These are phyloP conservation scores for Salix udensis DNA, from an alignment of 345 rosid genomes.

Conservation along the genomic window DNA sequence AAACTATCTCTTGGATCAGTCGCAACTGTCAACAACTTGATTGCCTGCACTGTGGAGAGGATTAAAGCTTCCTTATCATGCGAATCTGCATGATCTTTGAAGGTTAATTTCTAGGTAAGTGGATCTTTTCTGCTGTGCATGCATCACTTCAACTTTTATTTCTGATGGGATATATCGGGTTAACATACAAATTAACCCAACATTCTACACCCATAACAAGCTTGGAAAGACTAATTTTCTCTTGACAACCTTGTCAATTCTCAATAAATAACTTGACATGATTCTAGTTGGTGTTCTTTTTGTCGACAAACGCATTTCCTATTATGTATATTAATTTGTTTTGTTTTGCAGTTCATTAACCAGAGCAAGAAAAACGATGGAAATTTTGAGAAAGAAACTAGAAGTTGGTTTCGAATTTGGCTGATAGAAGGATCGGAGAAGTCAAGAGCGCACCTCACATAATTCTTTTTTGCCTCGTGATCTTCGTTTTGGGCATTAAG, in stretches of 20 bases:
- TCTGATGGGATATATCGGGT: too few relatives aligned
- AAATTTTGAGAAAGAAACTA: conserved; percentile 4
- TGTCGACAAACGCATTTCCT: too few relatives aligned
- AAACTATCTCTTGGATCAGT: conserved; percentile 77
- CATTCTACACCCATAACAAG: too few relatives aligned
- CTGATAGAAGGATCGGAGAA: conserved; percentile 35
- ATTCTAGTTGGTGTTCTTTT: too few relatives aligned
- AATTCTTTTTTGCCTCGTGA: conserved; percentile 32
- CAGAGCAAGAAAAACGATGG: conserved; percentile 19
- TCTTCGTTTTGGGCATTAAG: neutral
- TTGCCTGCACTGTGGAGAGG: conserved; percentile 76
- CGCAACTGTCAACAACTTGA: conserved; percentile 68
- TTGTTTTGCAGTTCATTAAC: conserved; percentile 26
- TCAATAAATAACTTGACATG: too few relatives aligned
- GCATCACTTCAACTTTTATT: too few relatives aligned
- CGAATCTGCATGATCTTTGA: conserved; percentile 28
- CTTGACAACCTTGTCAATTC: too few relatives aligned
- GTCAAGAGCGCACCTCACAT: conserved; percentile 96
- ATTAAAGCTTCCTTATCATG: conserved; percentile 53
- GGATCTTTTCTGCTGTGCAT: too few relatives aligned
- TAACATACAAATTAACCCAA: too few relatives aligned
- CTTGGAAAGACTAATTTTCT: too few relatives aligned
- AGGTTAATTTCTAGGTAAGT: neutral
- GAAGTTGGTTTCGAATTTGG: conserved; percentile 14
- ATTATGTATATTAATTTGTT: too few relatives aligned